Base-by-base conservation (phyloP, 2,329 filamentous ascomycete species). In the Colletotrichum somersetense region DNA sequence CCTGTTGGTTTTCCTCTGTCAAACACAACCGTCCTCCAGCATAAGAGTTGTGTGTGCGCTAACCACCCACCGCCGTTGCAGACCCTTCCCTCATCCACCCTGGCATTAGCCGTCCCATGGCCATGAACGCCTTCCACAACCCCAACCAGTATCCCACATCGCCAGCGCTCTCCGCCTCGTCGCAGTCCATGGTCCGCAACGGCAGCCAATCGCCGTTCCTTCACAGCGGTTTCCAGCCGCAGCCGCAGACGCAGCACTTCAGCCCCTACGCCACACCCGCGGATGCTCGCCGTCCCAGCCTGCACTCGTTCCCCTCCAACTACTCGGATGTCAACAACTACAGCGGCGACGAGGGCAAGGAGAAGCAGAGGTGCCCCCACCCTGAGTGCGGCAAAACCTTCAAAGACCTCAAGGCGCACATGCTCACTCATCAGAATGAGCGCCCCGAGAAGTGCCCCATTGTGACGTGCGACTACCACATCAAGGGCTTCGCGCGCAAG, bases 391-490 rank as follows among this genome's bases (percentile, higher is more conserved):
- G 94, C 74, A 91, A 93, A 77, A 87, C 91, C 70, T 97, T 97
- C 88, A 97, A 97, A 83, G 95, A 97, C 78, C 85, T 97, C 75
- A 96, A 96, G 83, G 95, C 95, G 11, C 95, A 98, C 82, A 96
- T 97, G 92, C 89, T 97, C 80, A 98, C 95, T 0, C 95, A 98
- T 81, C 93, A 96, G 82, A 92, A 91, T 71, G 94, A 97, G 84
- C 88, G 95, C 33, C 95, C 95, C 0, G 95, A 97, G 80, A 98
- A 98, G 85, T 98, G 95, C 83, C 95, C 95, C 1, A 97, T 97
- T 76, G 87, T 92, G 70, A 96, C 91, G 0, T 98, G 95, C 85
- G 94, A 97, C 78, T 98, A 97, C 83, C 92, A 97, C 84, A 85
- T 89, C 78, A 97, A 97, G 83, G 95, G 95, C 5, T 98, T 98